Base-by-base conservation (phyloP, 805 yeast species). In the Suhomyces faveliae region DNA sequence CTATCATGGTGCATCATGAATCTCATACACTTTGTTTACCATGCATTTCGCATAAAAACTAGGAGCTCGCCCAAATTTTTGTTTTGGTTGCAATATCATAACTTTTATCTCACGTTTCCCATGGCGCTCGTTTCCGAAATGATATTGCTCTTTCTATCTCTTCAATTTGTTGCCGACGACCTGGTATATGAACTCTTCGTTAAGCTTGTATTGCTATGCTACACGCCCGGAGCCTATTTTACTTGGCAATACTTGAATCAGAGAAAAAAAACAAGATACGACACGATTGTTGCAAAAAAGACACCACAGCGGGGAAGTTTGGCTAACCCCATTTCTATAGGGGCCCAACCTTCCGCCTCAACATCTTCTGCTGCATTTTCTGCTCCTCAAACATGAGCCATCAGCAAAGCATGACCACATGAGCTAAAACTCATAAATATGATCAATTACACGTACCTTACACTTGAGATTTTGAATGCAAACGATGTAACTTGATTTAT, bases 211-310 rank as follows among this genome's bases (percentile, higher is more conserved):
- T 52, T 73, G 22, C 51, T 71, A 43, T 43, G 52, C 5, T 73
- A 73, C 47, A 55, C 71, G 11, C 78, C 78, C 1, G 49, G 63
- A 4, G 70, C 63, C 1, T 72, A 70, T 51, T 62, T 63, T 27
- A 50, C 63, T 3, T 71, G 74, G 70, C 59, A 57, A 10, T 60
- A 68, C 51, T 55, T 73, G 21, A 52, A 52, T 15, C 24, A 38
- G 3, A 52, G 68, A 41, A 60, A 54, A 45, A 25, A 39, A 4
- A 46, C 37, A 15, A 61, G 53, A 46, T 69, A 64, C 45, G 49
- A 49, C 30, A 20, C 35, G 5, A 30, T 25, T 9, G 21, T 43
- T 17, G 46, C 46, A 13, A 35, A 35, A 25, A 35, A 42, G 19
- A 8, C 5, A 8, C n/a, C 30, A 10, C 35, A 25, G 9, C 15